Evolutionary conservation across 2,329 filamentous ascomycete genomes (phyloP).

Genomic region (Fusarium verticillioides): DNA sequence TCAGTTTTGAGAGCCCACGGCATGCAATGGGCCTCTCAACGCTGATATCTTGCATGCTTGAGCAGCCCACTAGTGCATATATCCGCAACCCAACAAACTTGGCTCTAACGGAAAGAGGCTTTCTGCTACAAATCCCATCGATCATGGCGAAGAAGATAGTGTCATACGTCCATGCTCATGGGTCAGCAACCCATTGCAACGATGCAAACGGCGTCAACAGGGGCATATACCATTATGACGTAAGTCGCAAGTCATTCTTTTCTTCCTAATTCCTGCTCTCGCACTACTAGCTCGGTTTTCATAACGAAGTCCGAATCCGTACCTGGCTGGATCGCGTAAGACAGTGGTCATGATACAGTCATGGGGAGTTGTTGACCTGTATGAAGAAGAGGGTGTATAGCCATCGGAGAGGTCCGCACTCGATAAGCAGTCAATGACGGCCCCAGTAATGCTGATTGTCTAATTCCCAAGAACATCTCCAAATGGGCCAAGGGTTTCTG

Average conservation of each 20-base stretch:
- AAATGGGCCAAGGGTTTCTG: background rate
- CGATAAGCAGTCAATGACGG: background rate
- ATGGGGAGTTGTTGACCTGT: background rate
- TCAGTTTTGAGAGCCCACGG: slow-evolving; percentile 7
- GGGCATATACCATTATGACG: slow-evolving; percentile 14
- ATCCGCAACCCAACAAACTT: slow-evolving; percentile 49
- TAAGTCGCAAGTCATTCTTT: background rate
- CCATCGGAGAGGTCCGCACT: background rate
- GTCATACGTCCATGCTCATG: background rate
- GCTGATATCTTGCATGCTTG: slow-evolving; percentile 55
- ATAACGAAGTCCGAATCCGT: background rate
- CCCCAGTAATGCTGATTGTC: background rate
- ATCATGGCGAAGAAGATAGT: background rate
- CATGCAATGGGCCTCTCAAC: slow-evolving; percentile 56
- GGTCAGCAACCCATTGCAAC: background rate
- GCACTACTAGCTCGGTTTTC: background rate
- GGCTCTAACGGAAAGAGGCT: slow-evolving; percentile 49
- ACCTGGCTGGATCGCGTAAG: background rate
- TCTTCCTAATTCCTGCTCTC: background rate
- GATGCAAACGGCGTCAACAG: background rate
- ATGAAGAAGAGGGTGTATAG: background rate
- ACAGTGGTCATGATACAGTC: background rate
- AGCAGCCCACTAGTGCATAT: slow-evolving; percentile 49
- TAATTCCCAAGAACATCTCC: background rate
- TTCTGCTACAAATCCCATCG: slow-evolving; percentile 53